Evolutionary conservation across 177 flowering plant species (phyloP).

Genomic region (Vitis hybrid): DNA sequence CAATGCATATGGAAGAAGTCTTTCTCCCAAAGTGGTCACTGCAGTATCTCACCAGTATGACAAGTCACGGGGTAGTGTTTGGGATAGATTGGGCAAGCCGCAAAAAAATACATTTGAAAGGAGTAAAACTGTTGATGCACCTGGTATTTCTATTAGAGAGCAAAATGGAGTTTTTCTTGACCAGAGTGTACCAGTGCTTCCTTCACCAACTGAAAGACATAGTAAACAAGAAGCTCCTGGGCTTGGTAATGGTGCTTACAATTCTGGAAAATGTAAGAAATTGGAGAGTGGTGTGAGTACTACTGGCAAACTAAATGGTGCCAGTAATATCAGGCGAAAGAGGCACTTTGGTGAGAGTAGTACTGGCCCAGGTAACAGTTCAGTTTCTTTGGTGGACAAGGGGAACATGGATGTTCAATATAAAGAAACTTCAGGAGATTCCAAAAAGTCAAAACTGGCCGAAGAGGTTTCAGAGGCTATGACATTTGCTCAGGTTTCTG

Average conservation of each 20-base stretch:
- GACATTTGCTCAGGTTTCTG: conserved; percentile 11
- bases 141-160: neutral
- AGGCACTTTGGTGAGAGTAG: conserved; percentile 25
- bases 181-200: neutral
- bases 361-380: conserved; percentile 12
- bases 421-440: conserved; percentile 11
- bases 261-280: conserved; percentile 2
- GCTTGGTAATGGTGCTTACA: neutral
- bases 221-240: neutral
- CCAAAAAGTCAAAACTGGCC: neutral
- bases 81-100: conserved; percentile 52
- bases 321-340: conserved; percentile 18
- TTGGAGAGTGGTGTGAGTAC: conserved; percentile 5
- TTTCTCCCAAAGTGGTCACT: conserved; percentile 13
- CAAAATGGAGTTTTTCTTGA: conserved; percentile 1
- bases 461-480: conserved; percentile 4
- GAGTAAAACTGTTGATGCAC: neutral
- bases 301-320: conserved; percentile 5
- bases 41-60: conserved; percentile 9
- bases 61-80: conserved; percentile 35
- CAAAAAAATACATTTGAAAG: conserved; percentile 8
- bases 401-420: conserved; percentile 8
- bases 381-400: conserved; percentile 7
- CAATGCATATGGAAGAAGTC: conserved; percentile 1
- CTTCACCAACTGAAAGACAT: neutral